These are phyloP conservation scores for Aschersonia sp. DNA, from an alignment of 2,329 filamentous ascomycete species.

Conservation along the genomic window DNA sequence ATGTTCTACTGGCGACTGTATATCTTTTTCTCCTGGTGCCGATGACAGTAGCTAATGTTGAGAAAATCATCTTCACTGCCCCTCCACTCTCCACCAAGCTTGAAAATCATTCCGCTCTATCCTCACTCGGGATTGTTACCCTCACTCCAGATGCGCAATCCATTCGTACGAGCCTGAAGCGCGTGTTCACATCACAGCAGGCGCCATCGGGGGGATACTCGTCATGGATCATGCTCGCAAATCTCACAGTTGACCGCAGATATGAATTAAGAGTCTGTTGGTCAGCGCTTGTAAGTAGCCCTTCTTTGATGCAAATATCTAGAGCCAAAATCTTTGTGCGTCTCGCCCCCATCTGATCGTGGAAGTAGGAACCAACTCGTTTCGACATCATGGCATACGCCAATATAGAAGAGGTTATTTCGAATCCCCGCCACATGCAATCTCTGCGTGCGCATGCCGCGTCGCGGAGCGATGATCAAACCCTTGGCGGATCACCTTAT, in stretches of 20 bases:
- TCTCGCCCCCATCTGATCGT: not conserved
- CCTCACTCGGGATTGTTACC: slow-evolving; percentile 47
- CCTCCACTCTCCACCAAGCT: slow-evolving; percentile 45
- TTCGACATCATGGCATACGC: slow-evolving; percentile 54
- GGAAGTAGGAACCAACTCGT: slow-evolving; percentile 65
- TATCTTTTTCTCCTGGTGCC: slow-evolving; percentile 3
- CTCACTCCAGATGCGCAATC: slow-evolving; percentile 43
- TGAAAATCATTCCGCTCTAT: slow-evolving; percentile 15
- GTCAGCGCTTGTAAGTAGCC: slow-evolving; percentile 65
- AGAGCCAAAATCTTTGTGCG: not conserved
- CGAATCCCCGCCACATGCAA: slow-evolving; percentile 44
- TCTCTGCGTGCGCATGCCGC: slow-evolving; percentile 50
- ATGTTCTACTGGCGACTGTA: not conserved
- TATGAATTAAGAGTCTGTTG: slow-evolving; percentile 93
- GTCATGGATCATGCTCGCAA: slow-evolving; percentile 67
- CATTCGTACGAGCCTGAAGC: slow-evolving; percentile 48
- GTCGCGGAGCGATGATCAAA: slow-evolving; percentile 22
- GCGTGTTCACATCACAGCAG: slow-evolving; percentile 38
- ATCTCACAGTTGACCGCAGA: slow-evolving; percentile 53
- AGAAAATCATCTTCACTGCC: slow-evolving; percentile 79
- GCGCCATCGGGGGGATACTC: slow-evolving; percentile 37
- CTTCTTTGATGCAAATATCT: not conserved
- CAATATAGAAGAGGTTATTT: slow-evolving; percentile 44
- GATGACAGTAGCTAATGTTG: slow-evolving; percentile 54
- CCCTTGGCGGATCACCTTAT: not conserved